These are phyloP conservation scores for Hypomyces perniciosus DNA, from an alignment of 2,329 filamentous ascomycete genomes.

Conservation along the genomic window DNA sequence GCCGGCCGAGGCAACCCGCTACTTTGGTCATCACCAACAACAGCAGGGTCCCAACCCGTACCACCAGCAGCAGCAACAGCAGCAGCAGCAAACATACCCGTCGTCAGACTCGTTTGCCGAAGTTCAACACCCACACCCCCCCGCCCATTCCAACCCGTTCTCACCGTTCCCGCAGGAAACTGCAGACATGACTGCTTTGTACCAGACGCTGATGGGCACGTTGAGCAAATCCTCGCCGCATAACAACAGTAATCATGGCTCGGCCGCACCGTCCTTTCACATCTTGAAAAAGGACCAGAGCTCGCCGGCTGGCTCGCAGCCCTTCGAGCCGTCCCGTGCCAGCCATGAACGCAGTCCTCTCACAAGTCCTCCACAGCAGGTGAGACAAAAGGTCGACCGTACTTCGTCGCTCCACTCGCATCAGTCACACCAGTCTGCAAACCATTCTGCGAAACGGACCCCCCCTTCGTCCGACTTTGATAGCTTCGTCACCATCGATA, in stretches of 20 bases:
- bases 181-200: conserved; percentile 30
- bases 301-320: conserved; percentile 33
- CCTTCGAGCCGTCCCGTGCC: conserved; percentile 34
- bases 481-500: conserved; percentile 33
- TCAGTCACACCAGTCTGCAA: conserved; percentile 21
- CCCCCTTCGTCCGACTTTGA: conserved; percentile 28
- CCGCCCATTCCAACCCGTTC: conserved; percentile 22
- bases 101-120: conserved; percentile 23
- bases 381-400: conserved; percentile 32
- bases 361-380: conserved; percentile 38
- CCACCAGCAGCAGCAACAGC: conserved; percentile 21
- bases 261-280: conserved; percentile 36
- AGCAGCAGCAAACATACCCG: conserved; percentile 18
- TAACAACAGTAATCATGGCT: conserved; percentile 28
- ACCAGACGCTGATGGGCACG: conserved; percentile 34
- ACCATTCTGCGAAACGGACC: conserved; percentile 19
- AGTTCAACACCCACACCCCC: conserved; percentile 15
- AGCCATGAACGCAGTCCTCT: conserved; percentile 39
- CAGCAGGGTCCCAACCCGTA: conserved; percentile 19
- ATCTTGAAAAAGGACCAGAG: conserved; percentile 45
- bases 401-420: conserved; percentile 27
- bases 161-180: conserved; percentile 32
- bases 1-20: conserved; percentile 22
- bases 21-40: conserved; percentile 24
- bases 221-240: conserved; percentile 36